Base-by-base conservation (phyloP, 2,329 filamentous ascomycete species). In the Xylaria sp. region DNA sequence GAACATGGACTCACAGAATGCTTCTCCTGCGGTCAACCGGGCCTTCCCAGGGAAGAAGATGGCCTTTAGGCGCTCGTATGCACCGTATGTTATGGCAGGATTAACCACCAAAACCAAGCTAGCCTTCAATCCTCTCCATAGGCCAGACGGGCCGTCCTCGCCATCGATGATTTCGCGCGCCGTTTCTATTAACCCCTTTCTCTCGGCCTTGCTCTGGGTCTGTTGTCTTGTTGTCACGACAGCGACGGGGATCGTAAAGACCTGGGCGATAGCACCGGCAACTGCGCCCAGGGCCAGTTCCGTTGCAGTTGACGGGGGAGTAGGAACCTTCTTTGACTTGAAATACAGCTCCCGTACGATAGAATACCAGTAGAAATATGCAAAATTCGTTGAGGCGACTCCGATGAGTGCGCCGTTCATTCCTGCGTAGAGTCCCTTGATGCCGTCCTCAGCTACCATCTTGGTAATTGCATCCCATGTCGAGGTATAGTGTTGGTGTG, bases 361-460 rank as follows among this genome's bases (percentile, higher is more conserved):
- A 4, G 93, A 95, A 80, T 98, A 98, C 94, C 95, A 98, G 84
- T 99, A 99, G 80, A 99, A 99, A 83, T 99, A 99, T 76, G 96
- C 96, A 79, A 99, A 99, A 81, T 99, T 99, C 61, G 95, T 98
- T 30, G 94, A 98, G 1, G 94, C 95, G 42, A 99, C 96, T 62
- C 96, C 96, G 60, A 98, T 83, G 19, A 99, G 85, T 4, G 94
- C 90, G 59, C 95, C 94, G 68, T 89, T 86, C 79, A 99, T 94
- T 69, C 96, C 96, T 61, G 92, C 89, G 77, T 99, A 99, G 7
- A 99, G 88, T 6, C 96, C 96, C 55, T 84, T 76, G 8, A 96
- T 65, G 36, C 96, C 96, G 74, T 99, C 96, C 61, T 88, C 89
- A 65, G 90, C 87, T 42, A 92, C 81, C 72, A 99, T 98, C 78